Evolutionary conservation across 805 yeast species (phyloP).

Genomic region (Brettanomyces sp.): DNA sequence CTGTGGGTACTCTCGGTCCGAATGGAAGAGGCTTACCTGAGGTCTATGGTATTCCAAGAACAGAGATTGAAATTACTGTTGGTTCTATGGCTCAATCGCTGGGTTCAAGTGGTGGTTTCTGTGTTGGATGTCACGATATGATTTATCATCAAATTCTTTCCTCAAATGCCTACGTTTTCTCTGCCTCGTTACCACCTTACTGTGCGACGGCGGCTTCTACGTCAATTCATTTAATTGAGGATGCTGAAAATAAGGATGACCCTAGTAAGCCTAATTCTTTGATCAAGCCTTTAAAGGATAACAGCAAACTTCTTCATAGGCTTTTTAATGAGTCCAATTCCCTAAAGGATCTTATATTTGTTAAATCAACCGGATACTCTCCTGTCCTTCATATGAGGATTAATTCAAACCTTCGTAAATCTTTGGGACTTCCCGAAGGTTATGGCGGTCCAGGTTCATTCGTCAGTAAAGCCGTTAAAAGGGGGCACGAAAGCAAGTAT

Average conservation of each 20-base stretch:
- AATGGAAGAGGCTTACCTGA: slow-evolving; percentile 85
- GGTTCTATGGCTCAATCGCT: slow-evolving; percentile 79
- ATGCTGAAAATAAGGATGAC: slow-evolving; percentile 12
- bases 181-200: slow-evolving; percentile 92
- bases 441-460: slow-evolving; percentile 39
- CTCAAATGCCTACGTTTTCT: slow-evolving; percentile 82
- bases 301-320: slow-evolving; percentile 30
- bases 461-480: slow-evolving; percentile 34
- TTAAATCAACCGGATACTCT: slow-evolving; percentile 50
- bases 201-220: slow-evolving; percentile 57
- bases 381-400: slow-evolving; percentile 66
- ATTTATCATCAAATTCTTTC: slow-evolving; percentile 87
- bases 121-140: slow-evolving; percentile 78
- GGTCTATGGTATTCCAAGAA: slow-evolving; percentile 55
- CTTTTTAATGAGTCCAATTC: slow-evolving; percentile 30
- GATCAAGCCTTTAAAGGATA: slow-evolving; percentile 30
- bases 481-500: slow-evolving; percentile 30
- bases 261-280: slow-evolving; percentile 28
- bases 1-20: slow-evolving; percentile 78
- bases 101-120: slow-evolving; percentile 88
- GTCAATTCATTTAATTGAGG: slow-evolving; percentile 37
- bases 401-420: slow-evolving; percentile 33
- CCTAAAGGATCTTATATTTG: slow-evolving; percentile 31
- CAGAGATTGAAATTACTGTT: slow-evolving; percentile 72
- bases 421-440: slow-evolving; percentile 36